phyloP scores from a whole-genome alignment of 116 monocot species.

The Cymodocea nodosa region DNA sequence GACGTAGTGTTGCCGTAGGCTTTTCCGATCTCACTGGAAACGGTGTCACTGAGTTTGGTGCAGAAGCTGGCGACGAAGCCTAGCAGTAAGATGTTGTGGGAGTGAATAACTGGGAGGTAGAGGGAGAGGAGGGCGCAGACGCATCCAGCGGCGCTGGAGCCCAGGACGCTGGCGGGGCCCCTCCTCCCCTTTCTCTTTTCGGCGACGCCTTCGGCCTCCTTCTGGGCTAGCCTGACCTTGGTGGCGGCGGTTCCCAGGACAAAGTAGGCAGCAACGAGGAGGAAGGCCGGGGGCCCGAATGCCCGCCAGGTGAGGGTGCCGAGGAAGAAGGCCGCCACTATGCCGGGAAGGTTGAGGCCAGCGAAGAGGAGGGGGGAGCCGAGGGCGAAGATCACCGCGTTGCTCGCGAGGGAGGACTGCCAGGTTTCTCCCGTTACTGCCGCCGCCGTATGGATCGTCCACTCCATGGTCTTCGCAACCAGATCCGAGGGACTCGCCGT shows the following conservation, averaged over 20 bases:
- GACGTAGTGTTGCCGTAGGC: conserved; percentile 94
- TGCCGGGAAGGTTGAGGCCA: conserved; percentile 59
- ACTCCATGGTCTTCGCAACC: no score
- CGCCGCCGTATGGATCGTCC: no score
- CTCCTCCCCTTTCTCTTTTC: conserved; percentile 88
- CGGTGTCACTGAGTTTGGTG: conserved; percentile 91
- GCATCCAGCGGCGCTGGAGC: conserved; percentile 81
- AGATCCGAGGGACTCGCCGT: no score
- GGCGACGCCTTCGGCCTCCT: conserved; percentile 84
- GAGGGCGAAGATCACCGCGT: conserved; percentile 49
- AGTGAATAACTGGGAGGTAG: conserved; percentile 41
- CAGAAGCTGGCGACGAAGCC: conserved; percentile 93
- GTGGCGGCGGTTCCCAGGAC: conserved; percentile 73
- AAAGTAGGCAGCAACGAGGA: conserved; percentile 77
- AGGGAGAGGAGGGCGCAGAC: conserved; percentile 71
- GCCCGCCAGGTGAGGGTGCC: conserved; percentile 82
- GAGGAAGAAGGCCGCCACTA: conserved; percentile 57
- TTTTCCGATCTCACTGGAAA: conserved; percentile 95
- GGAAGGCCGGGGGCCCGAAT: conserved; percentile 54
- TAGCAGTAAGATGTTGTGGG: conserved; percentile 50
- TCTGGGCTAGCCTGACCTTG: conserved; percentile 76
- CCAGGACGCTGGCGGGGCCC: conserved; percentile 86
- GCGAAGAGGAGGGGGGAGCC: conserved; percentile 72
- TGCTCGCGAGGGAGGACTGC: conserved; percentile 55
- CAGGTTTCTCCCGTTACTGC: conserved; percentile 62